Conservation (phyloP, 2,329 filamentous ascomycete genomes). For the Elsinoe australis region DNA sequence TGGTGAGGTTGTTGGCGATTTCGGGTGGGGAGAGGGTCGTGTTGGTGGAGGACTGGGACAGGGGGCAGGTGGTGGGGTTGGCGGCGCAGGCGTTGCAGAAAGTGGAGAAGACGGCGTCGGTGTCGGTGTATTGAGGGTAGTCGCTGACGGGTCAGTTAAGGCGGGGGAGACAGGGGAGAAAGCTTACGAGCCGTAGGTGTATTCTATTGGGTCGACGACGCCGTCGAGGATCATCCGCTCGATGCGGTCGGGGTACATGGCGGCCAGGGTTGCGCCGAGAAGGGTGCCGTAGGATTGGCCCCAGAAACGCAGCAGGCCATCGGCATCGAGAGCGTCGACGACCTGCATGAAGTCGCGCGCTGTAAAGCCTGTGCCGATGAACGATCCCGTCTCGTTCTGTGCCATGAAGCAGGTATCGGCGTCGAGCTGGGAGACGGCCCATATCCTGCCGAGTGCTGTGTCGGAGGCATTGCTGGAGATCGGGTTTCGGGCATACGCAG, state of each 20-base stretch:
- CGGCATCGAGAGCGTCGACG: slow-evolving; percentile 36
- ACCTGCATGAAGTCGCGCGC: slow-evolving; percentile 39
- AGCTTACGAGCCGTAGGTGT: slow-evolving; percentile 30
- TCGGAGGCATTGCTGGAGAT: slow-evolving; percentile 18
- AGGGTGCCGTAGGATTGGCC: slow-evolving; percentile 48
- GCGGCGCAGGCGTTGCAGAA: slow-evolving; percentile 41
- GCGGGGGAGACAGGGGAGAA: slow-evolving; percentile 29
- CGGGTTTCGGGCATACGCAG: background rate
- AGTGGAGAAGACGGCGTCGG: slow-evolving; percentile 36
- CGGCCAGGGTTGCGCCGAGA: slow-evolving; percentile 35
- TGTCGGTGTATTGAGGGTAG: slow-evolving; percentile 27
- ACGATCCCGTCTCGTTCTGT: slow-evolving; percentile 27
- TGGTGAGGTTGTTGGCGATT: background rate
- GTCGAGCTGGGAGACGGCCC: slow-evolving; percentile 15
- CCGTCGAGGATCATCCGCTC: slow-evolving; percentile 38
- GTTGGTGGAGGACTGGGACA: background rate
- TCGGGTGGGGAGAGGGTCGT: background rate
- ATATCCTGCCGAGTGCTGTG: slow-evolving; percentile 19
- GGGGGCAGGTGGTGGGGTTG: slow-evolving; percentile 21
- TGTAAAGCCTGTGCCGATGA: slow-evolving; percentile 38
- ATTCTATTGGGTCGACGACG: slow-evolving; percentile 37
- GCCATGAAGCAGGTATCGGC: slow-evolving; percentile 12
- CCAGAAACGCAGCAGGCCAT: slow-evolving; percentile 34
- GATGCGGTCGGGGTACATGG: slow-evolving; percentile 35
- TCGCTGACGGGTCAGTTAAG: background rate